Evolutionary conservation across 2,329 filamentous ascomycete genomes (phyloP).

Genomic region (Pyrenophora graminea): DNA sequence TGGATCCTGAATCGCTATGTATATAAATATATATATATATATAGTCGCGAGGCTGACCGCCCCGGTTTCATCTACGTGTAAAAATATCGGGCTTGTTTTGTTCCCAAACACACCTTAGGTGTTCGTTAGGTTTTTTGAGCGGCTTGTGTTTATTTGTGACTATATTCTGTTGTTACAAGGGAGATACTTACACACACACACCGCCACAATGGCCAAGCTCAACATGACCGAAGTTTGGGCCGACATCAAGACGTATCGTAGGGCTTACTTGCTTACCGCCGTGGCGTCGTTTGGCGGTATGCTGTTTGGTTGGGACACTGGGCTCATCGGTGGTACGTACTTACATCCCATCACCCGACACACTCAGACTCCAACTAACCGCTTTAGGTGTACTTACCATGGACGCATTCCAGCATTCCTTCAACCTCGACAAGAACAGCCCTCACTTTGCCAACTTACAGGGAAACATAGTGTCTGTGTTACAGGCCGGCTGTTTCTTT

Average conservation of each 20-base stretch:
- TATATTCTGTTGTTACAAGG: background rate
- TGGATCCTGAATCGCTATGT: background rate
- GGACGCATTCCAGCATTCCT: slow-evolving; percentile 50
- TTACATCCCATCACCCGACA: background rate
- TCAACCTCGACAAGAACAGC: slow-evolving; percentile 42
- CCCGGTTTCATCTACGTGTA: background rate
- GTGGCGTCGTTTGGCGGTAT: slow-evolving; percentile 50
- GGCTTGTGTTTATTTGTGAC: background rate
- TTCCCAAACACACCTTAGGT: too few relatives aligned
- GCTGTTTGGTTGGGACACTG: slow-evolving; percentile 46
- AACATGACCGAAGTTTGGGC: slow-evolving; percentile 41
- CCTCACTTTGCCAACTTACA: slow-evolving; percentile 46
- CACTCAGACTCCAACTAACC: background rate
- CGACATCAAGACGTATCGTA: slow-evolving; percentile 48
- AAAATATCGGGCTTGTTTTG: too few relatives aligned
- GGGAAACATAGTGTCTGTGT: slow-evolving; percentile 51
- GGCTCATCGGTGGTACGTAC: slow-evolving; percentile 34
- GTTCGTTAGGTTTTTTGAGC: too few relatives aligned
- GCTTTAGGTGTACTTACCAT: slow-evolving; percentile 48
- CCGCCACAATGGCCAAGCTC: slow-evolving; percentile 37
- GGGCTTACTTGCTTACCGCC: slow-evolving; percentile 48
- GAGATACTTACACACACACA: background rate
- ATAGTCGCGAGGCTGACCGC: slow-evolving; percentile 3
- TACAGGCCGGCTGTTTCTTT: slow-evolving; percentile 53
- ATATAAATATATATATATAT: background rate